phyloP scores from a whole-genome alignment of 176 grass and related monocot species.

The Phyllostachys edulis region DNA sequence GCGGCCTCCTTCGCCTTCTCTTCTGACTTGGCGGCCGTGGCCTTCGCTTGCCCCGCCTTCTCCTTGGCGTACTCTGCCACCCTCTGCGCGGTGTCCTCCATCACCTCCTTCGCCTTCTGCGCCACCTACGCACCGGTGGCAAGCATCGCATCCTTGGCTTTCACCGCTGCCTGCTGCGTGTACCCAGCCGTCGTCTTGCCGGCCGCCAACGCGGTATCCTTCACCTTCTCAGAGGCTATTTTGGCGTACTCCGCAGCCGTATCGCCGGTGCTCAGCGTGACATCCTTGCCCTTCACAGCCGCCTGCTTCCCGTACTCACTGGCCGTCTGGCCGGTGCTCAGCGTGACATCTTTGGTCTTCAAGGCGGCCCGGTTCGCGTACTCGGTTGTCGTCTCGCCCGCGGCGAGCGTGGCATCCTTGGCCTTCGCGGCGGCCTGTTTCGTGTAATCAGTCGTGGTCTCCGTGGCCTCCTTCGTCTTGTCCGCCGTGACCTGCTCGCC shows the following conservation, averaged over 20 bases:
- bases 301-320: conserved; percentile 56
- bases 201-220: conserved; percentile 40
- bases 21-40: neutral
- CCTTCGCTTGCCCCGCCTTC: conserved; percentile 35
- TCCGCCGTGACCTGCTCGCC: conserved; percentile 19
- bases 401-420: no score
- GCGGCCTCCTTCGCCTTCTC: conserved; percentile 35
- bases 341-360: conserved; percentile 48
- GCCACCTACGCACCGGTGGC: conserved; percentile 37
- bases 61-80: conserved; percentile 44
- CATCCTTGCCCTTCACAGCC: conserved; percentile 51
- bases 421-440: no score
- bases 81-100: conserved; percentile 26
- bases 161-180: conserved; percentile 48
- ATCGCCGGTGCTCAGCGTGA: conserved; percentile 33
- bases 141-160: conserved; percentile 54
- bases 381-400: no score
- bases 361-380: conserved; percentile 30
- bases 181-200: conserved; percentile 43
- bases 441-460: conserved; percentile 36
- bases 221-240: conserved; percentile 47
- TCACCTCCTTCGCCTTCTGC: conserved; percentile 54
- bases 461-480: conserved; percentile 34
- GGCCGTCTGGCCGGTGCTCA: conserved; percentile 35
- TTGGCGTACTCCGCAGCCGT: conserved; percentile 42